Evolutionary conservation across 768 basidiomycete species (phyloP).

Genomic region (Tulasnella sp.): DNA sequence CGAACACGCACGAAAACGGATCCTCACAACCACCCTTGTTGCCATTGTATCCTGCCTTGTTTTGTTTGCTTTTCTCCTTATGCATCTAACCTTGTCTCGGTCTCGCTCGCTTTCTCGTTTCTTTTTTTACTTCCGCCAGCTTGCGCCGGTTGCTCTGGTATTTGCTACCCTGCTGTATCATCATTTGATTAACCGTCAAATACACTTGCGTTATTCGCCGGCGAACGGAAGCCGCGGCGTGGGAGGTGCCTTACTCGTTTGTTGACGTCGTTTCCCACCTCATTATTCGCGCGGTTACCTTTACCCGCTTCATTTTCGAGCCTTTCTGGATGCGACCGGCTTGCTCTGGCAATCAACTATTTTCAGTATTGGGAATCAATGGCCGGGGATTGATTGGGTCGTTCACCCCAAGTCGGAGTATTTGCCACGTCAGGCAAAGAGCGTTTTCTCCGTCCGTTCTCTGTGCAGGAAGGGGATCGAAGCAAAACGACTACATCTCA

Average conservation of each 20-base stretch:
- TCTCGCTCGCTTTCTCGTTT: background rate
- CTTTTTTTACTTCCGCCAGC: background rate
- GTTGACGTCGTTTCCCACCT: background rate
- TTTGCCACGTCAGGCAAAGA: slow-evolving; percentile 2
- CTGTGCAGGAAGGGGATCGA: background rate
- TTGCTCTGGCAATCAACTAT: background rate
- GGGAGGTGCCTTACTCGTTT: background rate
- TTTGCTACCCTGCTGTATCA: slow-evolving; percentile 10
- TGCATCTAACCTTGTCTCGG: background rate
- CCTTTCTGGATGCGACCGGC: background rate
- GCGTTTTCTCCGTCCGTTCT: background rate
- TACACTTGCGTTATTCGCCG: background rate
- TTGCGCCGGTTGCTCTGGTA: slow-evolving; percentile 13
- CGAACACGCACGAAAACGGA: background rate
- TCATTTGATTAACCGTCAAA: background rate
- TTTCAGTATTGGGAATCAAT: background rate
- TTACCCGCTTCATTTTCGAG: background rate
- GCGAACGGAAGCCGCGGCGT: background rate
- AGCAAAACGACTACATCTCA: background rate
- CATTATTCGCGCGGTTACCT: background rate
- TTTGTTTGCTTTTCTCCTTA: background rate
- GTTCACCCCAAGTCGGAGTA: background rate
- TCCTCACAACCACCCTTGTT: background rate
- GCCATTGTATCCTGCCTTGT: background rate
- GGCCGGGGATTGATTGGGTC: background rate